Evolutionary conservation across 768 basidiomycete species (phyloP), one percentile per base, ranked within the genome.

Genomic region (Amanita jacksonii): DNA sequence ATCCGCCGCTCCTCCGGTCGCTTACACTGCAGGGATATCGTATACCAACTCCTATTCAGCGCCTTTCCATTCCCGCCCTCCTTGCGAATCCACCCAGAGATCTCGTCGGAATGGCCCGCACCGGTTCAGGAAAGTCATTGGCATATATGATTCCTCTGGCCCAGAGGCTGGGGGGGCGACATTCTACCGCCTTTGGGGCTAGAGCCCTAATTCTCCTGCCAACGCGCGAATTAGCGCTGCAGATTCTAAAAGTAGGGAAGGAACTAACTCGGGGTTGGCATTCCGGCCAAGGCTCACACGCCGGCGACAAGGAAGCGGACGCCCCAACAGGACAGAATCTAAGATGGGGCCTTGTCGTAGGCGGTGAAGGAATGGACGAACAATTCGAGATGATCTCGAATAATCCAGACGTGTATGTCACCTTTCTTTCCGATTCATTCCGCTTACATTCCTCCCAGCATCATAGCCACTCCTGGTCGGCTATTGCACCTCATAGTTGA

Each of bases 381-480:
- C 96, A 99, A 60, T 99, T 97, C 51, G 85, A 93, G 59, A 84
- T 85, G 78, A 88, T 99, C 55, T 80, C 88, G 5, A 83, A 73
- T 55, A 94, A 94, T 56, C 94, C 96, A 1, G 96, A 99, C 60
- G 69, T 98, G 93, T 96, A 63, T 61, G 90, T 77, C 43, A 50
- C 28, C 19, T 15, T 38, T 34, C 41, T 43, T 48, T 34, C 49
- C 42, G 48, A 36, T 28, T 43, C 34, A 8, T 36, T 39, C 8
- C 16, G 23, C 42, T 51, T 43, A 54, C 52, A 41, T 46, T 48
- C 31, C 43, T 49, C 27, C 18, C 52, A 97, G 93, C 15, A 86
- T 99, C 50, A 94, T 99, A 52, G 94, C 96, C 18, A 99, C 96
- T 8, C 96, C 96, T 13, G 96, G 96, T 48, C 91, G 96, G 51